These are phyloP conservation scores for Cutaneotrichosporon arboriforme DNA, from an alignment of 1,284 basidiomycete species.

Conservation along the genomic window DNA sequence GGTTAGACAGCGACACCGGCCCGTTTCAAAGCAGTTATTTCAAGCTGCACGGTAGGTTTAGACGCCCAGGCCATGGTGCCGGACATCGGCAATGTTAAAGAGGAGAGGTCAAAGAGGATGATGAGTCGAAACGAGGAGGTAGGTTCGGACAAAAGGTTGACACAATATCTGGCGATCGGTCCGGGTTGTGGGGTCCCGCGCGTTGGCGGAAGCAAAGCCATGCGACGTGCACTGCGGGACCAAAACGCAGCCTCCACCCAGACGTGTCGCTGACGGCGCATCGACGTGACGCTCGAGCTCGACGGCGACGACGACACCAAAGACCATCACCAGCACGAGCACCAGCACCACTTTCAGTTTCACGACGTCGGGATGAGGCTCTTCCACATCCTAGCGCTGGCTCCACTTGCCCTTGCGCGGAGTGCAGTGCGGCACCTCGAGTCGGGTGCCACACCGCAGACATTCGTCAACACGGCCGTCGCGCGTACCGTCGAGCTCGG, in stretches of 20 bases:
- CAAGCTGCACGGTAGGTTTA: too few species aligned
- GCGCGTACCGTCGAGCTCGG: slow-evolving; percentile 81
- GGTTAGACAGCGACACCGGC: too few species aligned
- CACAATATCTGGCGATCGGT: too few species aligned
- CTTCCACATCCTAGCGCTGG: slow-evolving; percentile 6
- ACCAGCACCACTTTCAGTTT: background rate
- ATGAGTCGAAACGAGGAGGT: too few species aligned
- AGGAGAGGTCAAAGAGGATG: too few species aligned
- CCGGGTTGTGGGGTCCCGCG: too few species aligned
- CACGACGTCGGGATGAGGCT: slow-evolving; percentile 10
- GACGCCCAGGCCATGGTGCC: too few species aligned
- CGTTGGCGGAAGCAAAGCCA: background rate
- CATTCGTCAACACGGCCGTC: slow-evolving; percentile 79
- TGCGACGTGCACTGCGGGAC: background rate
- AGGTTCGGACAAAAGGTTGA: too few species aligned
- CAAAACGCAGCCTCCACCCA: slow-evolving; percentile 1
- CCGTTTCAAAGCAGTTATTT: too few species aligned
- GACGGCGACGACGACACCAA: background rate
- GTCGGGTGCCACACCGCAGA: slow-evolving; percentile 21
- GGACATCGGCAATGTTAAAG: too few species aligned
- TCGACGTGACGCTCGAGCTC: background rate
- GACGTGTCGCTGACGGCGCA: background rate
- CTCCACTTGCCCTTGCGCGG: slow-evolving; percentile 2
- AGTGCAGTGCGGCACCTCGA: slow-evolving; percentile 7
- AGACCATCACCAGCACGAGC: background rate